Conservation (phyloP, 2,329 filamentous ascomycete species). For the Hymenoscyphus fraxineus region DNA sequence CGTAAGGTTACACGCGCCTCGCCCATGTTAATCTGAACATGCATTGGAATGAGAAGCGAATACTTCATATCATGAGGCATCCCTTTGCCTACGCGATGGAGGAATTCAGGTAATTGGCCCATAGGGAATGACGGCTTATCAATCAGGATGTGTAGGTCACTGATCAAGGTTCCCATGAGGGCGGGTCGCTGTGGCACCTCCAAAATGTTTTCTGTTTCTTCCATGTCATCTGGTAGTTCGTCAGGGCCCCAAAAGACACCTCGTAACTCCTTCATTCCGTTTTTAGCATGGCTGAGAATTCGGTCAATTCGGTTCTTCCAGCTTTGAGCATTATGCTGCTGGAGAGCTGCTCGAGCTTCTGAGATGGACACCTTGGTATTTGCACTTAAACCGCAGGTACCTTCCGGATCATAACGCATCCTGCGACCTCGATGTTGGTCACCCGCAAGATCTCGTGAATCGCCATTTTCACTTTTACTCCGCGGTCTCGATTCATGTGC, state of each 20-base stretch:
- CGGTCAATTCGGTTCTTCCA: constrained; percentile 91
- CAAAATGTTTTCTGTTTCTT: constrained; percentile 80
- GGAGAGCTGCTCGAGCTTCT: constrained; percentile 71
- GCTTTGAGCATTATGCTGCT: constrained; percentile 78
- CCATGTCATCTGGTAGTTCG: constrained; percentile 73
- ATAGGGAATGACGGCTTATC: constrained; percentile 93
- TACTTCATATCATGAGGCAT: constrained; percentile 93
- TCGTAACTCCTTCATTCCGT: constrained; percentile 74
- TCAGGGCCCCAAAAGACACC: constrained; percentile 78
- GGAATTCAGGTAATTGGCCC: constrained; percentile 74
- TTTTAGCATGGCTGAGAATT: constrained; percentile 64
- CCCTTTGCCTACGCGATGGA: constrained; percentile 90
- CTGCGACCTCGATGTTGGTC: constrained; percentile 38
- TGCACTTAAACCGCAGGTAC: constrained; percentile 67
- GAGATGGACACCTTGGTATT: constrained; percentile 68
- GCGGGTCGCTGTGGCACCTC: constrained; percentile 81
- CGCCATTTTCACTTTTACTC: constrained; percentile 35
- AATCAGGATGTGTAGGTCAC: constrained; percentile 77
- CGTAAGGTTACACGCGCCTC: constrained; percentile 82
- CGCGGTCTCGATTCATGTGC: constrained; percentile 25
- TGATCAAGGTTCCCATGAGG: constrained; percentile 74
- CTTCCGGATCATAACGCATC: constrained; percentile 77
- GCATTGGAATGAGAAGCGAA: constrained; percentile 83
- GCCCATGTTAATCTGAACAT: constrained; percentile 82
- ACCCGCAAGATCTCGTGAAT: constrained; percentile 28